phyloP scores from a whole-genome alignment of 2,329 filamentous ascomycete species.

The Cordyceps javanica region DNA sequence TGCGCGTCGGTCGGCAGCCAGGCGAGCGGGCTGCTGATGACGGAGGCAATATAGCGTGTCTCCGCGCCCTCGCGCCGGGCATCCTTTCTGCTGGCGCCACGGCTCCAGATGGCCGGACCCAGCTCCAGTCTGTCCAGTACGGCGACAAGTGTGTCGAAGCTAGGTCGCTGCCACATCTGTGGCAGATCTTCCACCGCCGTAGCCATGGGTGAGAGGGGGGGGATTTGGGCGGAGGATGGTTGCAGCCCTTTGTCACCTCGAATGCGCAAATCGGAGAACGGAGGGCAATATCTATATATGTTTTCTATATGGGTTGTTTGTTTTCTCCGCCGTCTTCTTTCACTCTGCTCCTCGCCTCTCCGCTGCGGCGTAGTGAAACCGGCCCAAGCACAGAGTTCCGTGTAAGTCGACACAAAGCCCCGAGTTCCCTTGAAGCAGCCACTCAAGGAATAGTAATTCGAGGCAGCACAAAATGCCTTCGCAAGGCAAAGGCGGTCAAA shows the following conservation, averaged over 20 bases:
- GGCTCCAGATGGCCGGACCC: conserved; percentile 63
- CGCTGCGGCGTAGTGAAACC: too few relatives aligned
- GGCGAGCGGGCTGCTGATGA: conserved; percentile 58
- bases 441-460: not conserved
- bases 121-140: conserved; percentile 62
- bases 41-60: conserved; percentile 60
- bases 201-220: conserved; percentile 19
- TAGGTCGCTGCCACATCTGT: conserved; percentile 73
- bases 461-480: not conserved
- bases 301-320: not conserved
- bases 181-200: conserved; percentile 57
- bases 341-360: not conserved
- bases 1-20: conserved; percentile 65
- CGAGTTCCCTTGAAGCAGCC: too few relatives aligned
- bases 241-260: not conserved
- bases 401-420: not conserved
- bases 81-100: not conserved
- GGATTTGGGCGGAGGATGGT: not conserved
- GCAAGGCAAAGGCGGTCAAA: not conserved
- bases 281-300: not conserved
- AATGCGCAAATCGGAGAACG: too few relatives aligned
- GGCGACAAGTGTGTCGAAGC: conserved; percentile 55
- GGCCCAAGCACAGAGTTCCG: not conserved
- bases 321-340: not conserved
- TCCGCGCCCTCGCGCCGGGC: conserved; percentile 40